A percentile compares a stretch with the other conserved stretches of the same genome.
phyloP scores from a whole-genome alignment of 495 filamentous ascomycete species.

The Extremus antarcticus region DNA sequence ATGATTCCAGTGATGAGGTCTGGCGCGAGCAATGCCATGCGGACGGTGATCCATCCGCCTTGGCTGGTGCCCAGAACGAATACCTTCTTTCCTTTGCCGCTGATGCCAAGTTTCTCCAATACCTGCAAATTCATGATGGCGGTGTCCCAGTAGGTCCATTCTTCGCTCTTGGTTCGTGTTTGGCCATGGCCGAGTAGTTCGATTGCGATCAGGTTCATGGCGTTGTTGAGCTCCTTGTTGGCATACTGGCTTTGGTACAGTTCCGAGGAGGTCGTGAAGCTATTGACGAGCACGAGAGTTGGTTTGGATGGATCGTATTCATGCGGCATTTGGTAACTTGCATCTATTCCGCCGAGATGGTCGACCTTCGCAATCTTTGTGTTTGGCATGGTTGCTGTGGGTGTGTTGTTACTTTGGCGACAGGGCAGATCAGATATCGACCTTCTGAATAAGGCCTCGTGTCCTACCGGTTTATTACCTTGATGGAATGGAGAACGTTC shows the following conservation, averaged over 20 bases:
- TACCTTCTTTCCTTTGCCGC: constrained; percentile 31
- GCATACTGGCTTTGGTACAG: constrained; percentile 43
- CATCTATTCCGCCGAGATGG: constrained; percentile 45
- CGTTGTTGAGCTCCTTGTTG: constrained; percentile 34
- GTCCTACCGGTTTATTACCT: too few relatives aligned
- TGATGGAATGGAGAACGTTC: too few relatives aligned
- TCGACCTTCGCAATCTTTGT: constrained; percentile 38
- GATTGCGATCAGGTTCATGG: constrained; percentile 40
- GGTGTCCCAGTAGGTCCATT: constrained; percentile 45
- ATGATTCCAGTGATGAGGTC: constrained; percentile 53
- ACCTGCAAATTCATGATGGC: constrained; percentile 42
- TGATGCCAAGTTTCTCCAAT: constrained; percentile 41
- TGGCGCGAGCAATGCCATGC: constrained; percentile 49
- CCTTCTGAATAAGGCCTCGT: too few relatives aligned
- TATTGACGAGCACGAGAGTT: constrained; percentile 48
- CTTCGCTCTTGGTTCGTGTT: constrained; percentile 32
- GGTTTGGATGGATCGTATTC: constrained; percentile 43
- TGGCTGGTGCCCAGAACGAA: constrained; percentile 52
- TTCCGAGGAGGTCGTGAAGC: constrained; percentile 44
- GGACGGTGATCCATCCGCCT: constrained; percentile 49
- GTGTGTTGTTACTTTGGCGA: neutral
- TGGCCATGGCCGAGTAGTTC: constrained; percentile 44
- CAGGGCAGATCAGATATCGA: too few relatives aligned
- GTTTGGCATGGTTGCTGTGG: constrained; percentile 14
- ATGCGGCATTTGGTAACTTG: constrained; percentile 40